Evolutionary conservation across 345 rosid species (phyloP).

Genomic region (Pugionium dolabratum): DNA sequence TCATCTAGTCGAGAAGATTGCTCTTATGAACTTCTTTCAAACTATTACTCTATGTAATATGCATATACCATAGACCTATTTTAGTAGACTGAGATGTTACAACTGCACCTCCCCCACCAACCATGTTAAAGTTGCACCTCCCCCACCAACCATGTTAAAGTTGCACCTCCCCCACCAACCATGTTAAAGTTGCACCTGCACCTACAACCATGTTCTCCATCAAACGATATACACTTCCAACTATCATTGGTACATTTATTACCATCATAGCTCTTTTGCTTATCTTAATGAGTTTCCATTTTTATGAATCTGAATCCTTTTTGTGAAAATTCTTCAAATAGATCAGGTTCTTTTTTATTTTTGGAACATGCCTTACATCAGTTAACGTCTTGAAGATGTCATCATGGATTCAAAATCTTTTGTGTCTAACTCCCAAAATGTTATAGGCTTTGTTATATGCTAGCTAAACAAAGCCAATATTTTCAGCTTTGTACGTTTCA

Average conservation of each 20-base stretch:
- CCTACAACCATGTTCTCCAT: not conserved
- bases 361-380: not conserved
- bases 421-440: not conserved
- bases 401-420: not conserved
- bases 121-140: no score
- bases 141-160: no score
- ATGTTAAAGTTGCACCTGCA: not conserved
- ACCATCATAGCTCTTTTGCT: not conserved
- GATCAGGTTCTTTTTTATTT: not conserved
- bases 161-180: no score
- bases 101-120: no score
- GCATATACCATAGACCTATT: not conserved
- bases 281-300: not conserved
- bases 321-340: not conserved
- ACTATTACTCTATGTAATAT: not conserved
- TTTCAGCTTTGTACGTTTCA: not conserved
- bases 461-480: not conserved
- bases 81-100: not conserved
- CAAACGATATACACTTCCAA: not conserved
- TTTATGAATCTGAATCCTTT: not conserved
- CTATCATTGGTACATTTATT: not conserved
- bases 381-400: not conserved
- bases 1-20: no score
- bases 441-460: not conserved
- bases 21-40: no score